Evolutionary conservation across 257 asterid species (phyloP).

Genomic region (Knoxia roxburghii): DNA sequence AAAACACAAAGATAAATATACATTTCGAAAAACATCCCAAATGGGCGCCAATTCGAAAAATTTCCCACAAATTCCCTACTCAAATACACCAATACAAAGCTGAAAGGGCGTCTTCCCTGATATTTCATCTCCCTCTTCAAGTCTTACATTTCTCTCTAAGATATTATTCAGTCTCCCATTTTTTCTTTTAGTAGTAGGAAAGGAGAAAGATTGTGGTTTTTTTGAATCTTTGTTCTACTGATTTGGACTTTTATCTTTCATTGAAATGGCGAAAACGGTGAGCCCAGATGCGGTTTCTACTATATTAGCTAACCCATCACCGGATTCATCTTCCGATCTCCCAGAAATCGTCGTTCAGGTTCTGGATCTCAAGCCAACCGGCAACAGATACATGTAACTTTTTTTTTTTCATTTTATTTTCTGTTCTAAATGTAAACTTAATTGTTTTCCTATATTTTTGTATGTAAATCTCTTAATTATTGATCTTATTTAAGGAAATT

Average conservation of each 20-base stretch:
- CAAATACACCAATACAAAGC: not conserved
- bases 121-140: too few relatives aligned
- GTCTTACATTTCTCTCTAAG: not conserved
- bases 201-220: not conserved
- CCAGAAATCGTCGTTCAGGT: conserved; percentile 74
- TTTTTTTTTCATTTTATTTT: not conserved
- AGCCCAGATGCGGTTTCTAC: conserved; percentile 64
- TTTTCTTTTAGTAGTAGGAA: not conserved
- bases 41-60: not conserved
- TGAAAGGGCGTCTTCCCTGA: too few relatives aligned
- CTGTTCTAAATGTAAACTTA: too few relatives aligned
- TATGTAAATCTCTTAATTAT: not conserved
- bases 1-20: not conserved
- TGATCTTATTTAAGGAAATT: too few relatives aligned
- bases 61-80: not conserved
- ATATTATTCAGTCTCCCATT: not conserved
- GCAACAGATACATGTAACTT: conserved; percentile 47
- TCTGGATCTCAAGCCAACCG: conserved; percentile 64
- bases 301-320: conserved; percentile 70
- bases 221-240: not conserved
- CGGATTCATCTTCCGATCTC: conserved; percentile 52
- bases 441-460: not conserved
- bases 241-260: not conserved
- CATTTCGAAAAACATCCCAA: not conserved
- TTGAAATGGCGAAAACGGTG: conserved; percentile 41